Evolutionary conservation across 495 filamentous ascomycete species (phyloP), one percentile per base, ranked within the genome.

Genomic region (Penicillium salamii): DNA sequence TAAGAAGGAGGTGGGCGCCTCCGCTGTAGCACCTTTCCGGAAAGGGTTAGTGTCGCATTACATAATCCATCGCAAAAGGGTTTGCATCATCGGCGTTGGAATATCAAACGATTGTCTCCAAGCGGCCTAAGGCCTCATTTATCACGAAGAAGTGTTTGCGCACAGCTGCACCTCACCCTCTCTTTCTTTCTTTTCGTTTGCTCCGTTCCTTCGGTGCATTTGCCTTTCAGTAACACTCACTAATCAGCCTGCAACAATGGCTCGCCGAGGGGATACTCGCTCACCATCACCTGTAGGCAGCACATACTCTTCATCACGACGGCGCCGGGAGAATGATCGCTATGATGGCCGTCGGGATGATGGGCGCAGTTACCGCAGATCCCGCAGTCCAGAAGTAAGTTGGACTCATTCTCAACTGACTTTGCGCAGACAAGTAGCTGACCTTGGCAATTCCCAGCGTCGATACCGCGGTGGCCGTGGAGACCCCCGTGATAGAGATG

Each of bases 221-320:
- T 65, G 63, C 76, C 61, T 66, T 62, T 49, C 63, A 80, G 82
- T 87, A 86, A 77, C 70, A 73, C 71, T 79, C 76, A 84, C 78
- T 79, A 61, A 79, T 78, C 77, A 76, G 75, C 74, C 73, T 75
- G 79, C 78, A 79, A 86, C 71, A 71, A 91, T 91, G 88, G 86
- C 87, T 86, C 87, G 88, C 78, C 88, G 82, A 80, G 86, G 81
- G 84, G 86, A 90, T 83, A 84, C 86, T 83, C 88, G 87, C 87
- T 91, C 88, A 91, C 88, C 88, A 88, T 90, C 88, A 83, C 88
- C 88, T 86, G 85, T 86, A 90, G 88, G 87, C 84, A 90, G 86
- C 78, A 83, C 87, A 64, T 82, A 80, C 70, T 86, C 85, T 71
- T 84, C 85, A 61, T 85, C 85, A 60, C 84, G 81, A 75, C 80